Base-by-base conservation (phyloP, 352 stramenopile genomes). In the Phytophthora sansomeana region DNA sequence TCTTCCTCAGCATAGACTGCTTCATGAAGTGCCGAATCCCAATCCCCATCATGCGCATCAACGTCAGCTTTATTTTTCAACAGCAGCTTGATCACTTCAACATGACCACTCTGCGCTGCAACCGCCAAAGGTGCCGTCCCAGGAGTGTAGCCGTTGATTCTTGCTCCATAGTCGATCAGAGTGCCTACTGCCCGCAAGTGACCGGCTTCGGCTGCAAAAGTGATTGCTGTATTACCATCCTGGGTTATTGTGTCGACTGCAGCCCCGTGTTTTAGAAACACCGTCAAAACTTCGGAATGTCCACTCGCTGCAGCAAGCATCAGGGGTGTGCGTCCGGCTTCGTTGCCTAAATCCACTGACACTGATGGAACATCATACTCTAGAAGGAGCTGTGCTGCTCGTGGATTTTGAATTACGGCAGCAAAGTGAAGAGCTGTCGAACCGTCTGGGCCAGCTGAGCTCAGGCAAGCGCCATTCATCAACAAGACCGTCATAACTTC, bases 151-250 rank as follows among this genome's bases (percentile, higher is more conserved):
- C 13, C 26, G 7, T 63, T 52, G 4, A 69, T 33, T 16, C 6
- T n/a, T 24, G 53, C 53, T 1, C 46, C 46, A 19, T n/a, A 4
- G 1, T 53, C 19, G 17, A 69, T 26, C 14, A 64, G 30, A 24
- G 8, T 29, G 19, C 30, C 13, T 10, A 53, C 38, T 21, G 54
- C 55, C 7, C 56, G 24, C 9, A 55, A 16, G 0, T 55, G 46
- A 3, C 38, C 54, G 0, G 29, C 36, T 58, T 71, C 63, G 42
- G 63, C 56, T 17, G 63, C 63, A 47, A 71, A 62, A 5, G 63
- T 67, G 11, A 70, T 21, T 16, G 54, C 62, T 28, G 62, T 70
- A 17, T 51, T 14, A 13, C 48, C 56, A 8, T 67, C 49, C 30
- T 16, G 51, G 8, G 53, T 57, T 33, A 39, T 50, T 19, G 53